Base-by-base conservation (phyloP, 1,139 yeast genomes). In the Suhomyces bolitotheri region DNA sequence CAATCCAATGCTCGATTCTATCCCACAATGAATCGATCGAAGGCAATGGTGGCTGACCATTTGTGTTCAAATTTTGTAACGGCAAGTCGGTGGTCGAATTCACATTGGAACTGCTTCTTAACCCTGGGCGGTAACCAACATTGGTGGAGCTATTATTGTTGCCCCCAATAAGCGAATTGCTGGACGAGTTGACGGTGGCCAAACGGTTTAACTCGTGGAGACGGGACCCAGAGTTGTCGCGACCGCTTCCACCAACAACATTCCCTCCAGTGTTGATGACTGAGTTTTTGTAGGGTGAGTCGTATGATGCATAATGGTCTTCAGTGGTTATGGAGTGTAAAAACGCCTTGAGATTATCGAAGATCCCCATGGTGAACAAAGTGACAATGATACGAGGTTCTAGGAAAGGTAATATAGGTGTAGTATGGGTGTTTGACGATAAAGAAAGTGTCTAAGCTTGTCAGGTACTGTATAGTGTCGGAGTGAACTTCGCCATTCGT, bases 11-110 rank as follows among this genome's bases (percentile, higher is more conserved):
- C 50, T 82, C 90, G 45, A 86, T 72, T 42, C 89, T 71, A 43
- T 74, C 77, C 95, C 94, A 85, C 40, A 88, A 72, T 11, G 83
- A 75, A 38, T 73, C 73, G 13, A 85, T 71, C 9, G 87, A 72
- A 7, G 94, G 92, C 36, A 85, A 74, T 5, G 89, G 86, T 13
- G 88, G 85, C 41, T 70, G 76, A 3, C 83, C 82, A 36, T 68
- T 65, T 31, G 67, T 56, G 41, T 68, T 64, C 38, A 76, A 57
- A 34, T 53, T 66, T 42, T 66, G 74, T 50, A 71, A 48, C 28
- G 66, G 73, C 34, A 69, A 58, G 25, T 67, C 73, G 12, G 59
- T 47, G 20, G 64, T 36, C 16, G 56, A 31, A 56, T 57, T 45
- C 28, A 45, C 39, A 33, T 56, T 59, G 26, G 62, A 47, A 27